Evolutionary conservation across 2,329 filamentous ascomycete genomes (phyloP), one percentile per base, ranked within the genome.

Genomic region (Zymoseptoria brevis): DNA sequence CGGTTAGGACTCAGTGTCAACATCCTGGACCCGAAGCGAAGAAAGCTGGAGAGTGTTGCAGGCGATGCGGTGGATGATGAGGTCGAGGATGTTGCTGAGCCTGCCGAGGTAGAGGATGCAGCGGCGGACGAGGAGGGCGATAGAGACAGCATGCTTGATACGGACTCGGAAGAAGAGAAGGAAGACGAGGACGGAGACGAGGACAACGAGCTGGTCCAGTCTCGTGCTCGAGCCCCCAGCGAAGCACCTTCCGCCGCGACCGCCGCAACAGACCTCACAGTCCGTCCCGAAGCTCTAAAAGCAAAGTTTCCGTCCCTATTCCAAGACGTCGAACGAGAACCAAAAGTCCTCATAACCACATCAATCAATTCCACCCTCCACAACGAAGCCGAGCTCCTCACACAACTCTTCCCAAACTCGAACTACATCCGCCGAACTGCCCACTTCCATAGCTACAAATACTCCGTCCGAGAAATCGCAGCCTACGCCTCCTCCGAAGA

Each of bases 341-440:
- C 94, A 55, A 96, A 96, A 75, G 86, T 97, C 64, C 85, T 99
- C 48, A 83, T 99, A 70, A 99, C 94, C 0, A 97, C 94, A 7
- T 89, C 86, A 11, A 81, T 96, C 69, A 92, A 96, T 77, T 90
- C 89, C 11, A 93, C 87, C 1, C 83, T 97, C 11, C 93, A 99
- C 79, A 75, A 87, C 62, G 85, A 96, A 78, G 92, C 90, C 54
- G 76, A 88, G 60, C 81, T 91, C 49, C 82, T 97, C 61, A 89
- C 87, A 61, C 82, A 83, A 8, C 78, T 97, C 61, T 95, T 97
- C 76, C 93, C 94, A 59, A 87, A 87, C 73, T 81, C 80, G 67
- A 80, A 79, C 51, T 96, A 97, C 76, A 88, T 99, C 67, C 89
- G 86, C 1, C 88, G 94, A 60, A 91, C 89, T 7, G 84, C 86